Evolutionary conservation across 2,329 filamentous ascomycete species (phyloP).

Genomic region (Tolypocladium capitatum): DNA sequence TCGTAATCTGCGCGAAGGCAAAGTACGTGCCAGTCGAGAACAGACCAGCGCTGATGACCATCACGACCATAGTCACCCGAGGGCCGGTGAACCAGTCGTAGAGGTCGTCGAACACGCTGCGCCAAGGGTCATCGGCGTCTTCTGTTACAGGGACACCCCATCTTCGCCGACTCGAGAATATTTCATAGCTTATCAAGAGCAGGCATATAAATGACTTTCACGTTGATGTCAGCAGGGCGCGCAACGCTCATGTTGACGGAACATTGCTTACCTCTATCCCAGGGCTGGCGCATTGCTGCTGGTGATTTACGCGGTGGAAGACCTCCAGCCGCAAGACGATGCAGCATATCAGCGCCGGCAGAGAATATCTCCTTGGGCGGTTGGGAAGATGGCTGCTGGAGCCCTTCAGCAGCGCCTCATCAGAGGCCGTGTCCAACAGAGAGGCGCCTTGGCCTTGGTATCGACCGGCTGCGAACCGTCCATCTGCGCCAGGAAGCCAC

Average conservation of each 20-base stretch:
- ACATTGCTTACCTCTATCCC: slow-evolving; percentile 30
- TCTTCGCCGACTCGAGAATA: slow-evolving; percentile 21
- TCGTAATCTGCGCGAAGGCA: slow-evolving; percentile 21
- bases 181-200: slow-evolving; percentile 30
- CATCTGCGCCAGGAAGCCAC: slow-evolving; percentile 33
- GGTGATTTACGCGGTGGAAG: slow-evolving; percentile 29
- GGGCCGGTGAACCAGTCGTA: slow-evolving; percentile 32
- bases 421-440: slow-evolving; percentile 7
- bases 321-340: slow-evolving; percentile 35
- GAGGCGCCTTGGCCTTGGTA: slow-evolving; percentile 7
- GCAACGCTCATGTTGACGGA: background rate
- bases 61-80: slow-evolving; percentile 19
- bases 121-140: slow-evolving; percentile 33
- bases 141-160: slow-evolving; percentile 17
- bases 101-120: slow-evolving; percentile 33
- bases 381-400: slow-evolving; percentile 24
- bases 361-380: slow-evolving; percentile 32
- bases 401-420: slow-evolving; percentile 19
- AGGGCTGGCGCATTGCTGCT: slow-evolving; percentile 36
- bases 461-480: slow-evolving; percentile 25
- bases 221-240: background rate
- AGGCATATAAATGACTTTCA: slow-evolving; percentile 32
- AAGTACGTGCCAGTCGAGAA: slow-evolving; percentile 30
- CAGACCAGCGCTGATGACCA: slow-evolving; percentile 22
- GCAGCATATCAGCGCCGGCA: slow-evolving; percentile 28